Base-by-base conservation (phyloP, 192 early-diverging fungal species). In the Coemansia sp. region DNA sequence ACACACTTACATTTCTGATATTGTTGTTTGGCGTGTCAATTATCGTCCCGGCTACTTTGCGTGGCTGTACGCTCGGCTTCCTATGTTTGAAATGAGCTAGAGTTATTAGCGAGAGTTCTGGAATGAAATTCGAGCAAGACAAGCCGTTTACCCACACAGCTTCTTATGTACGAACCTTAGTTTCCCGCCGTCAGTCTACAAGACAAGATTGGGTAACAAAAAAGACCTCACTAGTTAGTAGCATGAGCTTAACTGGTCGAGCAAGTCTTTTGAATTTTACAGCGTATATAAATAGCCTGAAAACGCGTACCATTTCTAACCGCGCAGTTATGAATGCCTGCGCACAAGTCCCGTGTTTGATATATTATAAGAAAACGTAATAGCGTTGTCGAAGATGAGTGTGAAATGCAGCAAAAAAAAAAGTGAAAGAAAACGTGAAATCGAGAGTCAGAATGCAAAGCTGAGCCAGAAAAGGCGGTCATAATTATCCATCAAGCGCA, bases 161-260 rank as follows among this genome's bases (percentile, higher is more conserved):
- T 14, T 37, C 19, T 28, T 28, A 28, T 37, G 38, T 40, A 72
- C 70, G 14, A 59, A 72, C 63, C 44, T 21, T 58, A 35, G 13
- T 49, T 62, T 49, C 28, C 61, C 58, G 53, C 40, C 57, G 50
- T 64, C 49, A 38, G 32, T 55, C 69, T 70, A 70, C 61, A 64
- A 40, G 32, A 37, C 35, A 49, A 55, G 40, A 60, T 17, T 23
- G 17, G 46, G 28, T n/a, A 50, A 37, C 19, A 55, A 66, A 21
- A 17, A 38, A 46, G 11, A 43, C 17, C 23, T 1, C 52, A 0
- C 16, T 35, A 58, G 55, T 33, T 33, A 8, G 32, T 11, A 11
- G 50, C 19, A 9, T 11, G 50, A 8, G 19, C 50, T 11, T 8
- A 52, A 52, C 19, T 4, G n/a, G 21, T 13, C n/a, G 47, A 19